These are phyloP conservation scores for Trametes meyenii DNA, from an alignment of 768 basidiomycete species.

Conservation along the genomic window DNA sequence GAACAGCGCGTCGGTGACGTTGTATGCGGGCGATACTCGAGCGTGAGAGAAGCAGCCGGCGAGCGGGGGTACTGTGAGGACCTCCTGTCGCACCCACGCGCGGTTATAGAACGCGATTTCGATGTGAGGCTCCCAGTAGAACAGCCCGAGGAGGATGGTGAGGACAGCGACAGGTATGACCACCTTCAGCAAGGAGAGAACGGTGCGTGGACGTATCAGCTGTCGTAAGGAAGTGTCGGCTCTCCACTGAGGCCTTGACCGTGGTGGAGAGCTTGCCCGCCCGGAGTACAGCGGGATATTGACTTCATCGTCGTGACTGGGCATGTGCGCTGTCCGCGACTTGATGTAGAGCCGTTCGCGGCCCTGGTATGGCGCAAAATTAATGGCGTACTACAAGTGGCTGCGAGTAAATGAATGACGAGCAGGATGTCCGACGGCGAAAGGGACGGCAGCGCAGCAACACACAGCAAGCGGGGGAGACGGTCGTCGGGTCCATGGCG, in stretches of 20 bases:
- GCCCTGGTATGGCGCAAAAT: no score
- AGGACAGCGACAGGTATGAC: constrained; percentile 27
- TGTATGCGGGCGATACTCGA: constrained; percentile 66
- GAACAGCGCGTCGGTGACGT: constrained; percentile 64
- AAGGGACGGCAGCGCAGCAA: no score
- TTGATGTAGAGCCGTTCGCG: no score
- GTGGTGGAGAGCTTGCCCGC: neutral
- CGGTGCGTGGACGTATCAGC: constrained; percentile 21
- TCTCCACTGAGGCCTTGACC: neutral
- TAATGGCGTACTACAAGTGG: no score
- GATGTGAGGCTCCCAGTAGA: constrained; percentile 81
- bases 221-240: neutral
- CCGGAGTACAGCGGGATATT: neutral
- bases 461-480: no score
- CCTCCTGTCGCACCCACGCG: constrained; percentile 72
- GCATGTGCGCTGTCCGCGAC: no score
- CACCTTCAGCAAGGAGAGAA: constrained; percentile 26
- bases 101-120: constrained; percentile 81
- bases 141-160: constrained; percentile 49
- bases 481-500: no score
- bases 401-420: no score
- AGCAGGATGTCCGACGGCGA: no score
- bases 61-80: constrained; percentile 65
- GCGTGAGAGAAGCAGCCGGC: constrained; percentile 73
- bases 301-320: neutral